Percentiles rank a stretch among this genome's conserved stretches.
These are phyloP conservation scores for Gautieria morchelliformis DNA, from an alignment of 768 basidiomycete genomes.

Conservation along the genomic window DNA sequence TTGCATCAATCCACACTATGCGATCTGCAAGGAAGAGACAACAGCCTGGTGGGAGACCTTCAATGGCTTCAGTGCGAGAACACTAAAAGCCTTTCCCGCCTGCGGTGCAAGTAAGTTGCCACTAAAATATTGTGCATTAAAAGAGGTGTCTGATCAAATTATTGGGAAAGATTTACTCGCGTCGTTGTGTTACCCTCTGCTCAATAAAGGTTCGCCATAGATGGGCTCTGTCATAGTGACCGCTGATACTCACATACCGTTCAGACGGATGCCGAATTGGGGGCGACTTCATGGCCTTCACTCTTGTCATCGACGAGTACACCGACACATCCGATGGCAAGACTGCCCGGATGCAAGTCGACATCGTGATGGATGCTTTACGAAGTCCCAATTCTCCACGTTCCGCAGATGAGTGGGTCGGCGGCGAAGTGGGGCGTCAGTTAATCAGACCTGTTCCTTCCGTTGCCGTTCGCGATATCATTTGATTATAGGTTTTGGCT, in stretches of 20 bases:
- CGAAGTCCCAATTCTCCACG: conserved; percentile 27
- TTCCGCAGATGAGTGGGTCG: conserved; percentile 25
- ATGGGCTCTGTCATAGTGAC: background rate
- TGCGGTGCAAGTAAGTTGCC: conserved; percentile 31
- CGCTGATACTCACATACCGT: background rate
- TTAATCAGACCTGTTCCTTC: conserved; percentile 15
- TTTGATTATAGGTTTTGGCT: conserved; percentile 1
- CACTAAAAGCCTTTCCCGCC: conserved; percentile 21
- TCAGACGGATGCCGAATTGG: conserved; percentile 24
- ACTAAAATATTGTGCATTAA: no score
- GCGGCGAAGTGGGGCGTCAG: conserved; percentile 32
- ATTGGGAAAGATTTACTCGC: conserved; percentile 26
- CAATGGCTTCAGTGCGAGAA: conserved; percentile 20
- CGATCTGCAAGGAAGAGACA: conserved; percentile 25
- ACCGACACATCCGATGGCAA: conserved; percentile 30
- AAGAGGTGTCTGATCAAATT: no score
- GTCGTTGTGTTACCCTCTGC: conserved; percentile 27
- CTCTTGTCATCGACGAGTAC: conserved; percentile 42
- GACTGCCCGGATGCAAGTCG: conserved; percentile 22
- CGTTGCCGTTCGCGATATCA: background rate
- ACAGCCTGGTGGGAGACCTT: conserved; percentile 30
- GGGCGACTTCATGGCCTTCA: conserved; percentile 42
- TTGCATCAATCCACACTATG: conserved; percentile 29
- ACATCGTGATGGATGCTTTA: conserved; percentile 32
- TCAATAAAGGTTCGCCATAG: conserved; percentile 22